These are phyloP conservation scores for Vaccinium darrowii DNA, from an alignment of 148 eudicot genomes.

Conservation along the genomic window DNA sequence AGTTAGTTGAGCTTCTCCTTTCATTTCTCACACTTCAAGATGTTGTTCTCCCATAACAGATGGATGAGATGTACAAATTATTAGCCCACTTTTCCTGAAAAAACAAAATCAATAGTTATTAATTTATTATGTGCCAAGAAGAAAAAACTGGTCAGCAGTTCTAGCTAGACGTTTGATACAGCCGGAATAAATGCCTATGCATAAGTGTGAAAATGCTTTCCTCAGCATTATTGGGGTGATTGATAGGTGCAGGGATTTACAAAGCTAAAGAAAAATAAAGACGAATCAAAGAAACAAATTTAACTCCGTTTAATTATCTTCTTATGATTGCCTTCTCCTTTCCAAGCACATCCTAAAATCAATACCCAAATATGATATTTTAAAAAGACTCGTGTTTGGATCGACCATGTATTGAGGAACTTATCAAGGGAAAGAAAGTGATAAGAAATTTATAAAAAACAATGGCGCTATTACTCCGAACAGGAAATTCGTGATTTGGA, in stretches of 20 bases:
- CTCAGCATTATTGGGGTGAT: background rate
- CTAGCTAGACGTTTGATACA: background rate
- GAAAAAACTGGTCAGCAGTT: background rate
- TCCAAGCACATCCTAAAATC: background rate
- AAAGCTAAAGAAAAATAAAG: background rate
- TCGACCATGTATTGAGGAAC: background rate
- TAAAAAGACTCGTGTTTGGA: background rate
- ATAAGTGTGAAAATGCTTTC: background rate
- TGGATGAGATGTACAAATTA: slow-evolving; percentile 28
- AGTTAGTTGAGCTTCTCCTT: background rate
- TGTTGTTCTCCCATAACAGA: slow-evolving; percentile 28
- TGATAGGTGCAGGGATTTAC: background rate
- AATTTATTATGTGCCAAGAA: background rate
- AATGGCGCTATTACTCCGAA: background rate
- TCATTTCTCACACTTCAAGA: slow-evolving; percentile 13
- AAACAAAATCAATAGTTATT: slow-evolving; percentile 3
- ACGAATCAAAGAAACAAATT: background rate
- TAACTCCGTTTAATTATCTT: background rate
- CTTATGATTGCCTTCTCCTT: background rate
- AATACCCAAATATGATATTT: background rate
- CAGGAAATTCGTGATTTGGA: background rate
- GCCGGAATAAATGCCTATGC: background rate
- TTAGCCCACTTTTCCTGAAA: slow-evolving; percentile 31
- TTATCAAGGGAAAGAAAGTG: background rate
- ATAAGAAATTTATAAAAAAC: background rate